Evolutionary conservation across 345 rosid species (phyloP).

Genomic region (Sonneratia caseolaris): DNA sequence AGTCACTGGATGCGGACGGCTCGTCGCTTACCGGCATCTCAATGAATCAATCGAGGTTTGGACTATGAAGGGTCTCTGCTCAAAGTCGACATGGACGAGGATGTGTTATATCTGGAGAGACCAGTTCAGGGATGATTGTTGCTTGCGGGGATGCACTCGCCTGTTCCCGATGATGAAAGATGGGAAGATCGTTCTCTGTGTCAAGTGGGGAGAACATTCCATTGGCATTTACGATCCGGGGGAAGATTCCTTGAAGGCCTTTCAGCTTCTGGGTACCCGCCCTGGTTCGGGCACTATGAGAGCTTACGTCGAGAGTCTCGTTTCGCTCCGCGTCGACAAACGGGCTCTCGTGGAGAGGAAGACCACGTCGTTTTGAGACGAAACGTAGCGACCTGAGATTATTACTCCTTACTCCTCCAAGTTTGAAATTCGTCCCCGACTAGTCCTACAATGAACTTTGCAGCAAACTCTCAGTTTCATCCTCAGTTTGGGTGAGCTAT

Average conservation of each 20-base stretch:
- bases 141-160: not conserved
- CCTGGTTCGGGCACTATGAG: too few species aligned
- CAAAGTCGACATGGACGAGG: not conserved
- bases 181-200: not conserved
- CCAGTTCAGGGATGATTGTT: not conserved
- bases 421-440: not conserved
- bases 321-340: not conserved
- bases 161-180: not conserved
- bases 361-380: not conserved
- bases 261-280: not conserved
- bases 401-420: not conserved
- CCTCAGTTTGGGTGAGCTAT: too few species aligned
- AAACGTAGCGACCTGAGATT: too few species aligned
- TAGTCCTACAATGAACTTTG: not conserved
- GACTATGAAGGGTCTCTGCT: not conserved
- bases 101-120: not conserved
- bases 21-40: not conserved
- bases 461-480: too few species aligned
- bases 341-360: not conserved
- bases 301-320: not conserved
- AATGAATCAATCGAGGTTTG: not conserved
- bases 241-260: not conserved
- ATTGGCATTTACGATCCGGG: not conserved
- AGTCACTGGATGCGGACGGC: not conserved
- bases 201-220: not conserved